phyloP scores from a whole-genome alignment of 345 rosid species.

The Eucalyptus fibrosa region DNA sequence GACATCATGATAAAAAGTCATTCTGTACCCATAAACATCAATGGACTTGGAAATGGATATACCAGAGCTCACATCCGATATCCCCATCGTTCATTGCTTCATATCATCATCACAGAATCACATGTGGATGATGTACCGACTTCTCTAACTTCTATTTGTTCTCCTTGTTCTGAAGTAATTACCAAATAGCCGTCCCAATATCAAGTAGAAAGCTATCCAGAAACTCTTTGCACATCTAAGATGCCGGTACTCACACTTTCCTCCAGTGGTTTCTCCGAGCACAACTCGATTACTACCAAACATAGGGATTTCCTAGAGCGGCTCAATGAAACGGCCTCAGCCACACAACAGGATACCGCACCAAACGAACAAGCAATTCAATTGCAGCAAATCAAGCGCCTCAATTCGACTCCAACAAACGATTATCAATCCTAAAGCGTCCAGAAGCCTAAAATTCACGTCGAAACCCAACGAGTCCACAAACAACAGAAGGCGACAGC shows the following conservation, averaged over 20 bases:
- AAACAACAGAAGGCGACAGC: background rate
- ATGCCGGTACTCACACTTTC: background rate
- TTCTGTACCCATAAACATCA: background rate
- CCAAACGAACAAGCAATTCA: background rate
- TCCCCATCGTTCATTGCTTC: background rate
- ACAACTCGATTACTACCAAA: background rate
- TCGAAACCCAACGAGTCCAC: background rate
- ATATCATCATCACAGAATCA: background rate
- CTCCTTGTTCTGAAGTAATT: background rate
- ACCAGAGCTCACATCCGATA: background rate
- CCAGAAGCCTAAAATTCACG: background rate
- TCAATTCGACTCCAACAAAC: background rate
- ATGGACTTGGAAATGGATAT: background rate
- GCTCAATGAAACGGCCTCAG: background rate
- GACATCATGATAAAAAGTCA: background rate
- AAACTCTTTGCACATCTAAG: background rate
- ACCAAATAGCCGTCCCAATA: background rate
- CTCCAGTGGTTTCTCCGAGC: background rate
- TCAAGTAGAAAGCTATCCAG: background rate
- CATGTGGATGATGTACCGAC: background rate
- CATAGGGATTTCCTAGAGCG: background rate
- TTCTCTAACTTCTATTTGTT: background rate
- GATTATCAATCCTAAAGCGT: background rate
- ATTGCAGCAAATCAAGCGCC: background rate
- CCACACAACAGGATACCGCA: background rate